Base-by-base conservation (phyloP, 768 basidiomycete genomes). In the Hirschioporus abietinus region DNA sequence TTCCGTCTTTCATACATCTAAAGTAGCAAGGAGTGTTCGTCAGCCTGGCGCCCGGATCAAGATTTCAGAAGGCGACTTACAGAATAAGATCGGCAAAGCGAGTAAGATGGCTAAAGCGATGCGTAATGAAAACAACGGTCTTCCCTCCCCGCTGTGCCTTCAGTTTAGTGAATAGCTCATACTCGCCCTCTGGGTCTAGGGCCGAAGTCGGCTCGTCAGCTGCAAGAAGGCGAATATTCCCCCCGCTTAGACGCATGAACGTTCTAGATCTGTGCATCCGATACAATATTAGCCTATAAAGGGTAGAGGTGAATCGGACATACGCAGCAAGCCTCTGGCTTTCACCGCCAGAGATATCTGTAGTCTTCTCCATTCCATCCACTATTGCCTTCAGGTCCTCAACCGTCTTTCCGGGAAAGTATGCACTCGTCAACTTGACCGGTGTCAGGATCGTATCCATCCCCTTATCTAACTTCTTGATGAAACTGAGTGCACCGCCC, bases 131-230 rank as follows among this genome's bases (percentile, higher is more conserved):
- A 9, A 89, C 74, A 74, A 84, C 78, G 0, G 86, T 88, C 74
- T 82, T 86, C 0, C 82, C 84, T 15, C 74, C 70, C 5, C 82
- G 77, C 27, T 71, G 69, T 0, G 71, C 20, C 42, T 61, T 5
- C 12, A 52, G 42, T 10, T 52, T 52, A 20, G 15, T 52, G 20
- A 52, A 52, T 3, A 52, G 42, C 42, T 80, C 74, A 15, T 77
- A 79, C 71, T 89, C 88, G 0, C 79, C 82, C 60, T 82, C 74
- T 9, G 88, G 80, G 64, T 88, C 88, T 52, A 88, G 69, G 1
- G 84, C 81, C 0, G 86, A 85, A 52, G 80, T 86, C 0, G 87
- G 86, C 71, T 88, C 87, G 67, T 89, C 88, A 2, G 84, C 79
- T 1, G 84, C 79, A 20, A 87, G 74, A 10, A 88, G 80, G 27